phyloP scores from a whole-genome alignment of 768 basidiomycete genomes.

The Ramaria rubella region DNA sequence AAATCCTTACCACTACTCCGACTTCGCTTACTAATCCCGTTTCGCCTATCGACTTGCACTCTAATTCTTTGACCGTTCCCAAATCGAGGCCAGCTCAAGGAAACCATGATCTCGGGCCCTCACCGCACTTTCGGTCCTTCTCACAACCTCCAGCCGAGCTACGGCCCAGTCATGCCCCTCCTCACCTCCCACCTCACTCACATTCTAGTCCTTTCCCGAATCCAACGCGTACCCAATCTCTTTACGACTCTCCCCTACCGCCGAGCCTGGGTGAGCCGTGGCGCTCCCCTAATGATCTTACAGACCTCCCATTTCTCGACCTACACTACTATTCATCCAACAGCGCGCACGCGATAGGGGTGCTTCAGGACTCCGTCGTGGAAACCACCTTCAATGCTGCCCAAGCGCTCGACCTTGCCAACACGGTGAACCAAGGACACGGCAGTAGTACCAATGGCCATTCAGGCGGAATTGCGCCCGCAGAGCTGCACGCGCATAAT shows the following conservation, averaged over 20 bases:
- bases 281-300: conserved; percentile 29
- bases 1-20: conserved; percentile 3
- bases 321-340: conserved; percentile 55
- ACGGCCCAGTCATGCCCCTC: conserved; percentile 32
- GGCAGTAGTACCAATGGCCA: neutral
- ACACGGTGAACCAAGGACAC: neutral
- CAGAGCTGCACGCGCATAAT: neutral
- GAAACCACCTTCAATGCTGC: conserved; percentile 30
- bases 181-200: conserved; percentile 5
- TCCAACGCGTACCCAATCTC: conserved; percentile 10
- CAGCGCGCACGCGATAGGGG: conserved; percentile 18
- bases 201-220: conserved; percentile 6
- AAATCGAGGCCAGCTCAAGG: neutral
- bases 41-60: neutral
- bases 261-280: conserved; percentile 17
- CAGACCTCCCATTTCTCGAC: conserved; percentile 64
- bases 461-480: neutral
- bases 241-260: conserved; percentile 14
- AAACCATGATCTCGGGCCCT: neutral
- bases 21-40: conserved; percentile 2
- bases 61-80: neutral
- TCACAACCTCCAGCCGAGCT: conserved; percentile 54
- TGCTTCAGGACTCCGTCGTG: conserved; percentile 17
- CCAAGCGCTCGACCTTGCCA: conserved; percentile 47
- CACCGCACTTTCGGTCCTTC: conserved; percentile 37